Evolutionary conservation across 148 eudicot genomes (phyloP), one percentile per base, ranked within the genome.

Genomic region (Persicaria tinctoria): DNA sequence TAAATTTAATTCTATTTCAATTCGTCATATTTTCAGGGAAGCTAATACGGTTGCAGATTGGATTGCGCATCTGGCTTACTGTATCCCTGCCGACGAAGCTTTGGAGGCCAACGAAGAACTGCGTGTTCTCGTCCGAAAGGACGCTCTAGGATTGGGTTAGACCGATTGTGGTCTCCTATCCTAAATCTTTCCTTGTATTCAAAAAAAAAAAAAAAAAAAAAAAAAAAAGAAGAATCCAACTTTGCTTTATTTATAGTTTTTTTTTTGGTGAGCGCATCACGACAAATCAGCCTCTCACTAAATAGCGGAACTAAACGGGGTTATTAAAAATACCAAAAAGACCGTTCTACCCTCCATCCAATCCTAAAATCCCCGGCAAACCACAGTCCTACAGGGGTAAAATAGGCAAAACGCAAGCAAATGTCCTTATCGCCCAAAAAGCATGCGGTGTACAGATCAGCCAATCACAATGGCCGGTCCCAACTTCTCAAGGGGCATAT

Each of bases 381-480:
- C 27, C 66, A 73, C 32, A 3, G 11, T 57, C 63, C 4, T 1
- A n/a, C 63, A 13, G 70, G 51, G 78, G 80, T 20, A n/a, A 80
- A 4, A 46, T 14, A 0, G 17, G 79, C 55, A 27, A 46, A 53
- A 73, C 10, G 2, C 4, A 5, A 0, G 1, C 0, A 11, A 59
- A 20, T 48, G 77, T 83, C 81, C 45, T 50, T 45, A 46, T 80
- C 79, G 45, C 64, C 50, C 50, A 74, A 83, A 83, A 83, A 83
- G 85, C 68, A 75, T 48, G 72, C 77, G 68, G 23, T 83, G 83
- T 77, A 83, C 68, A n/a, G 75, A 77, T 62, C 72, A 80, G 10
- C 77, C 81, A 83, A 83, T 83, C 72, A 79, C 68, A 63, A 38
- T 72, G 55, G 32, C 51, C 23, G 70, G 70, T 73, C 54, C 23